Evolutionary conservation across 1,284 basidiomycete species (phyloP), one percentile per base, ranked within the genome.

Genomic region (Cutaneotrichosporon cutaneum): DNA sequence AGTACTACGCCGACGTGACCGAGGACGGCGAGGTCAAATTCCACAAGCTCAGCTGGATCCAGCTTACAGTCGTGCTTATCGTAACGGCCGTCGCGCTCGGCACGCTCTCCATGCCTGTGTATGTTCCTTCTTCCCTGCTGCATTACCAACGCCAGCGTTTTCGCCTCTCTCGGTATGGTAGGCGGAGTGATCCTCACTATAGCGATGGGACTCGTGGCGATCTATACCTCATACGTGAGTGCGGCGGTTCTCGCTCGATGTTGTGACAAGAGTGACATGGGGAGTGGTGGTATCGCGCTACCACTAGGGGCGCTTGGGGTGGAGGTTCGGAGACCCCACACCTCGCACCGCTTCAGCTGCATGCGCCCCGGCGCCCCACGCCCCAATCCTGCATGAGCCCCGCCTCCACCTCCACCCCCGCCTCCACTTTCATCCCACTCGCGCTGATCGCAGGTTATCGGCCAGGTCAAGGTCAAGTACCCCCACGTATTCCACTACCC

Each of bases 381-480:
- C n/a, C n/a, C n/a, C n/a, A n/a, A n/a, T n/a, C n/a, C n/a, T n/a
- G n/a, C n/a, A 3, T 10, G 4, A 6, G 5, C 13, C 10, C 6
- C 35, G 10, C 10, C 35, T 14, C 36, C 36, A 14, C 14, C 36
- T 39, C 36, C 35, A 36, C 13, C 35, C 32, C 35, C 36, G 36
- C 36, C 13, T 39, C 36, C 36, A 39, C 14, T 5, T 39, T 16
- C 36, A 39, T 16, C n/a, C n/a, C n/a, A n/a, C 22, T 21, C 13
- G 18, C 16, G 18, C 39, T 42, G 7, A 42, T 18, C 7, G 39
- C 39, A 42, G 39, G 39, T 42, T 33, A 33, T 60, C 26, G 63
- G 57, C 24, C 63, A 61, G 44, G 63, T 64, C 45, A 64, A 64
- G 63, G 22, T 64, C 56, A 64, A 64, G 57, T 58, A 59, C 50